phyloP scores from a whole-genome alignment of 2,329 filamentous ascomycete species.

The Dichotomopilus funicola region DNA sequence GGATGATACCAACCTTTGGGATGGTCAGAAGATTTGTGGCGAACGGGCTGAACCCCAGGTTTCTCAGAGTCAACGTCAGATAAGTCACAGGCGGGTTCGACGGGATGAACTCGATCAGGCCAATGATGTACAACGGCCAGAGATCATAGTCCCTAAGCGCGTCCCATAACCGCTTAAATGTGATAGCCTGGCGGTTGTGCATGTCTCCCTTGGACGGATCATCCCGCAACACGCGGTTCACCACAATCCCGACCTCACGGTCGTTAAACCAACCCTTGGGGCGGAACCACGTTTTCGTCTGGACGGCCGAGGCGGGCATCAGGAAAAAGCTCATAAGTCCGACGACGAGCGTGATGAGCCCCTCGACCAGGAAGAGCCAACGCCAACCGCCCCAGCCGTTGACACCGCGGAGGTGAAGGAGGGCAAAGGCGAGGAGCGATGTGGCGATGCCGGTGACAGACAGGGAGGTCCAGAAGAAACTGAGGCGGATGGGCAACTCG shows the following conservation, averaged over 20 bases:
- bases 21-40: conserved; percentile 52
- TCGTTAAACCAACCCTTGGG: conserved; percentile 52
- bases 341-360: conserved; percentile 44
- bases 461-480: conserved; percentile 35
- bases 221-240: conserved; percentile 51
- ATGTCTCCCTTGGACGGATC: conserved; percentile 53
- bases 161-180: conserved; percentile 40
- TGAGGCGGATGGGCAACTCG: conserved; percentile 35
- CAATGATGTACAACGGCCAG: conserved; percentile 48
- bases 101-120: conserved; percentile 44
- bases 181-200: conserved; percentile 51
- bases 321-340: conserved; percentile 46
- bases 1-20: conserved; percentile 33
- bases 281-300: conserved; percentile 45
- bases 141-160: conserved; percentile 49
- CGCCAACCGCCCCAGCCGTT: conserved; percentile 34
- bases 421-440: conserved; percentile 32
- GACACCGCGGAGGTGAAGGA: conserved; percentile 34
- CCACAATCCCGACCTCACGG: conserved; percentile 50
- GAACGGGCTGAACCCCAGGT: conserved; percentile 47
- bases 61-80: conserved; percentile 46
- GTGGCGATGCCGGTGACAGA: conserved; percentile 30
- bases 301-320: conserved; percentile 43
- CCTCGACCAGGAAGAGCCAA: conserved; percentile 53
- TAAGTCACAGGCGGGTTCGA: conserved; percentile 40